phyloP scores from a whole-genome alignment of 441 rosid species.

The Eutrema salsugineum region DNA sequence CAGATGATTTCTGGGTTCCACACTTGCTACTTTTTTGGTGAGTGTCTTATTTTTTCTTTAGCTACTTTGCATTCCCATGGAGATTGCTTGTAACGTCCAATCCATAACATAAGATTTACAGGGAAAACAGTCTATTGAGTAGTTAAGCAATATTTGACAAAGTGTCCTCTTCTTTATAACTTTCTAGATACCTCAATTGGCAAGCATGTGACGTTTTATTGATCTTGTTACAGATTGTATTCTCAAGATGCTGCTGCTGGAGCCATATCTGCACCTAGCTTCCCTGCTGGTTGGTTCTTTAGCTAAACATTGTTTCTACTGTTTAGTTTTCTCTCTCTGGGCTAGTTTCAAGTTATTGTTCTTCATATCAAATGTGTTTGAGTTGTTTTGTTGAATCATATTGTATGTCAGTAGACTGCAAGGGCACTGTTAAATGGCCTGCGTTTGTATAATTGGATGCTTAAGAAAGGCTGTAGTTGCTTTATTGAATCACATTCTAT shows the following conservation, averaged over 20 bases:
- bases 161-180: not conserved
- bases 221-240: slow-evolving; percentile 41
- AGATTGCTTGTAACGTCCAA: not conserved
- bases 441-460: not conserved
- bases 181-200: not conserved
- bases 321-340: not conserved
- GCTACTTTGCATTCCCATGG: not conserved
- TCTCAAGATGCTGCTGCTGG: slow-evolving; percentile 54
- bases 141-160: not conserved
- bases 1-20: slow-evolving; percentile 47
- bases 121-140: not conserved
- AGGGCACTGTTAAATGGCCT: not conserved
- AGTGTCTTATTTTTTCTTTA: slow-evolving; percentile 5
- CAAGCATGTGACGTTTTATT: not conserved
- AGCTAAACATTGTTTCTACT: not conserved
- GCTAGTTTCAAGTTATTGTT: not conserved
- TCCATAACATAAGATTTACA: not conserved
- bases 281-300: slow-evolving; percentile 50
- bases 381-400: not conserved
- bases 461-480: not conserved
- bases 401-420: not conserved
- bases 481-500: not conserved
- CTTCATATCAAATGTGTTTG: not conserved
- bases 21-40: slow-evolving; percentile 47
- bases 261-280: slow-evolving; percentile 49